Evolutionary conservation across 176 grass and related monocot genomes (phyloP).

Genomic region (Triticum urartu): DNA sequence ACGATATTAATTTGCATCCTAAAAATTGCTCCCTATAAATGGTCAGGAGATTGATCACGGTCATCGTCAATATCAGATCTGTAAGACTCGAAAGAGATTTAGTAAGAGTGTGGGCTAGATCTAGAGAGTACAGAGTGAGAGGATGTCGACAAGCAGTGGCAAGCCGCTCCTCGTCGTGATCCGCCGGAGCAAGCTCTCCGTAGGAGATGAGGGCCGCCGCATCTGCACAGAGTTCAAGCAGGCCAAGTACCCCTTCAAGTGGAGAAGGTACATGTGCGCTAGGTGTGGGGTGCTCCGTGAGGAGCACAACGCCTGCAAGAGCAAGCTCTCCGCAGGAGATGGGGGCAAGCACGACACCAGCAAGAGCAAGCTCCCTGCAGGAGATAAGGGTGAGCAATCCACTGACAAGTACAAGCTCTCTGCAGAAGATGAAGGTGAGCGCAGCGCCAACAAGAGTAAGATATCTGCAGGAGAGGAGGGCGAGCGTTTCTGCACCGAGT

Average conservation of each 20-base stretch:
- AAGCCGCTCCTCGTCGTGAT: background rate
- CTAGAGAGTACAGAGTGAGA: background rate
- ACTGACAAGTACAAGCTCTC: background rate
- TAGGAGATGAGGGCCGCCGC: background rate
- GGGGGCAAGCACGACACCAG: background rate
- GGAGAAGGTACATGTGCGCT: conserved; percentile 13
- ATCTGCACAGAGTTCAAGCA: background rate
- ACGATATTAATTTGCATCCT: background rate
- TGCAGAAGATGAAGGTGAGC: background rate
- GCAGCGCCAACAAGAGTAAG: background rate
- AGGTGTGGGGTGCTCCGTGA: background rate
- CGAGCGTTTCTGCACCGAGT: background rate
- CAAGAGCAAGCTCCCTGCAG: background rate
- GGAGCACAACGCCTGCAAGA: background rate
- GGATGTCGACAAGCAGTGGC: background rate
- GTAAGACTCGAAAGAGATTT: background rate
- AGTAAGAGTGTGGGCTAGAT: background rate
- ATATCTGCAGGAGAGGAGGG: background rate
- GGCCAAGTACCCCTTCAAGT: background rate
- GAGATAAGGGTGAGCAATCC: background rate
- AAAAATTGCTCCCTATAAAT: background rate
- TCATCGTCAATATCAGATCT: background rate
- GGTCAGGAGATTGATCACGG: background rate
- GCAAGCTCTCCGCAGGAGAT: background rate
- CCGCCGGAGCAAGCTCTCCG: background rate